Conservation (phyloP, 345 rosid genomes). For the Rhodamnia argentea region DNA sequence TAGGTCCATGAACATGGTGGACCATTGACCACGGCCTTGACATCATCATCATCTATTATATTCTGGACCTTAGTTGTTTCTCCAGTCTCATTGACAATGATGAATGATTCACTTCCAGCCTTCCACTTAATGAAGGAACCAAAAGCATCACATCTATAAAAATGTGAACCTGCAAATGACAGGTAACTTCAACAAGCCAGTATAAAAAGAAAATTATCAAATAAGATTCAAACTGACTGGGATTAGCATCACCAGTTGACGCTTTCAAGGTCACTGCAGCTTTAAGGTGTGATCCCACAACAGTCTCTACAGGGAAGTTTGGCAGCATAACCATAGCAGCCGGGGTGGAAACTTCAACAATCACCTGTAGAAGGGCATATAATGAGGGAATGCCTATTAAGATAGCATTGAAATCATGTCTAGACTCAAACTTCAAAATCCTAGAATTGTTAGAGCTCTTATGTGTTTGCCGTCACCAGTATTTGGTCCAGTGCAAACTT, state of each 20-base stretch:
- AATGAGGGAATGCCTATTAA: not conserved
- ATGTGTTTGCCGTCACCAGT: not conserved
- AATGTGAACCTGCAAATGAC: slow-evolving; percentile 50
- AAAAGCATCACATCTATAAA: slow-evolving; percentile 75
- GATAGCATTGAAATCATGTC: not conserved
- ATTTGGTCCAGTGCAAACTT: not conserved
- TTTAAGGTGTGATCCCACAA: slow-evolving; percentile 67
- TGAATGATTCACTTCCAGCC: slow-evolving; percentile 59
- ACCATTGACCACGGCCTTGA: slow-evolving; percentile 21
- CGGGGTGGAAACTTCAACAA: slow-evolving; percentile 72
- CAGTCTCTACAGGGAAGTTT: slow-evolving; percentile 73
- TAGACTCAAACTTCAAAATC: not conserved
- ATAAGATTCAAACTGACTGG: slow-evolving; percentile 10
- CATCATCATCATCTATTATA: slow-evolving; percentile 12
- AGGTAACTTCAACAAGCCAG: slow-evolving; percentile 2
- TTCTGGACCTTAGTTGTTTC: slow-evolving; percentile 21
- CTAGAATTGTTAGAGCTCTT: not conserved
- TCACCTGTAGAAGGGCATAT: slow-evolving; percentile 31
- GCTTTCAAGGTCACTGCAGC: slow-evolving; percentile 83
- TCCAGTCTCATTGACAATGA: slow-evolving; percentile 45
- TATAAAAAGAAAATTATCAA: slow-evolving; percentile 6
- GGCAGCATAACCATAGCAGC: slow-evolving; percentile 71
- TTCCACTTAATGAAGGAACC: slow-evolving; percentile 65
- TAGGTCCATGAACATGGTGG: slow-evolving; percentile 71
- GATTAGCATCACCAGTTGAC: slow-evolving; percentile 42